A percentile compares a stretch with the other conserved stretches of the same genome.
phyloP scores from a whole-genome alignment of 768 basidiomycete genomes.

The Termitomyces sp. region DNA sequence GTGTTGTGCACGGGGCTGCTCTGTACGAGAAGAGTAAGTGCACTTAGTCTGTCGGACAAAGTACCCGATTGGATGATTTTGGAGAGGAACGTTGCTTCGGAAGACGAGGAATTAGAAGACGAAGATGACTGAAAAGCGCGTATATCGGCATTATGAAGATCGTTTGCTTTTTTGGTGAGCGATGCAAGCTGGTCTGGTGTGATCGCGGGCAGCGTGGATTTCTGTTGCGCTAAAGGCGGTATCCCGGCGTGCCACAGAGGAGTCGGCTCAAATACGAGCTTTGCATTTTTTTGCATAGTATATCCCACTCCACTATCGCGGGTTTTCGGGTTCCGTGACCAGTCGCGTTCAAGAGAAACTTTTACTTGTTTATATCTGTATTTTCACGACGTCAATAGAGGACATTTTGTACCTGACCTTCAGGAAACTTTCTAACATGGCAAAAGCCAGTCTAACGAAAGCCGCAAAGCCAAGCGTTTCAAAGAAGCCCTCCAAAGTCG shows the following conservation, averaged over 20 bases:
- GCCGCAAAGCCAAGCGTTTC: not conserved
- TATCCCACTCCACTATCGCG: not conserved
- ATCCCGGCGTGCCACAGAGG: constrained; percentile 54
- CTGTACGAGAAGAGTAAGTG: constrained; percentile 85
- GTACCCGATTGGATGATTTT: constrained; percentile 87
- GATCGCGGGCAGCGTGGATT: constrained; percentile 23
- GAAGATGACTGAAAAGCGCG: constrained; percentile 46
- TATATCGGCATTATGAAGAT: constrained; percentile 38
- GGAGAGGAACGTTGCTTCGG: constrained; percentile 77
- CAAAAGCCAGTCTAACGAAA: constrained; percentile 5
- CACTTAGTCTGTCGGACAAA: constrained; percentile 86
- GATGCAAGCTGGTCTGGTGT: constrained; percentile 38
- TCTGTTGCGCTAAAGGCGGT: constrained; percentile 29
- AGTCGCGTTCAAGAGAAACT: not conserved
- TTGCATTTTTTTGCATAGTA: constrained; percentile 1
- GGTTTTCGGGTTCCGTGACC: not conserved
- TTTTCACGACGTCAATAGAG: not conserved
- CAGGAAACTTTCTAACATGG: constrained; percentile 4
- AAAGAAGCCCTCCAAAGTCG: constrained; percentile 19
- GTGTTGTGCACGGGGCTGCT: constrained; percentile 83
- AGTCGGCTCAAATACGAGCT: constrained; percentile 29
- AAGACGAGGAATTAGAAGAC: constrained; percentile 52
- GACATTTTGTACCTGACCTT: not conserved
- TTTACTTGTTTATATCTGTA: constrained; percentile 1
- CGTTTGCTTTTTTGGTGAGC: constrained; percentile 40